Conservation (phyloP, 179 eudicot genomes). For the Spinacia oleracea region DNA sequence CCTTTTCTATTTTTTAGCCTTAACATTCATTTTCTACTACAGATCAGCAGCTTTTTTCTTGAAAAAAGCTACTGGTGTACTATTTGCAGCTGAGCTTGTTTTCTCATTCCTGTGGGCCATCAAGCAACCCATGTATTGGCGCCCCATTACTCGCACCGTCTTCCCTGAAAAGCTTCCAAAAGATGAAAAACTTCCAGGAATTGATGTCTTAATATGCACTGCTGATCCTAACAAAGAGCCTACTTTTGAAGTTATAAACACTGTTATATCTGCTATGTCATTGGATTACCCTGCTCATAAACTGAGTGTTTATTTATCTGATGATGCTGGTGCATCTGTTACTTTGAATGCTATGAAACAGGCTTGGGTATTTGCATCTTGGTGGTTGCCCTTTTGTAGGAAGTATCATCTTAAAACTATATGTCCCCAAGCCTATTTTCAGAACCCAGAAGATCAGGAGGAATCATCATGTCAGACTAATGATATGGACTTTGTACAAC, state of each 20-base stretch:
- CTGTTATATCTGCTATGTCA: conserved; percentile 57
- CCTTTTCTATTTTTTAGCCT: conserved; percentile 19
- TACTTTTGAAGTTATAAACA: conserved; percentile 54
- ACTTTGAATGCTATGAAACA: conserved; percentile 42
- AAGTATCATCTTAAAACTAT: conserved; percentile 39
- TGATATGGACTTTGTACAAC: conserved; percentile 5
- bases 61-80: neutral
- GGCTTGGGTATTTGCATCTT: conserved; percentile 47
- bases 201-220: conserved; percentile 64
- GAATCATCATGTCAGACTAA: neutral
- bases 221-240: conserved; percentile 64
- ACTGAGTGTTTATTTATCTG: conserved; percentile 52
- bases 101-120: conserved; percentile 33
- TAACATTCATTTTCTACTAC: conserved; percentile 34
- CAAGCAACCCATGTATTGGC: conserved; percentile 30
- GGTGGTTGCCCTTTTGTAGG: conserved; percentile 60
- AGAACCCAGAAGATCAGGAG: conserved; percentile 9
- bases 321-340: conserved; percentile 51
- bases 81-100: conserved; percentile 30
- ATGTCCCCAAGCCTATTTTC: conserved; percentile 48
- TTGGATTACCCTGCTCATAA: conserved; percentile 41
- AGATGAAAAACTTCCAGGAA: conserved; percentile 32
- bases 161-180: conserved; percentile 31
- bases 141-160: conserved; percentile 35
- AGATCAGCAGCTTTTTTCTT: conserved; percentile 35